A percentile compares a stretch with the other conserved stretches of the same genome.
Evolutionary conservation across 2,329 filamentous ascomycete genomes (phyloP).

Genomic region (Xylaria sp.): DNA sequence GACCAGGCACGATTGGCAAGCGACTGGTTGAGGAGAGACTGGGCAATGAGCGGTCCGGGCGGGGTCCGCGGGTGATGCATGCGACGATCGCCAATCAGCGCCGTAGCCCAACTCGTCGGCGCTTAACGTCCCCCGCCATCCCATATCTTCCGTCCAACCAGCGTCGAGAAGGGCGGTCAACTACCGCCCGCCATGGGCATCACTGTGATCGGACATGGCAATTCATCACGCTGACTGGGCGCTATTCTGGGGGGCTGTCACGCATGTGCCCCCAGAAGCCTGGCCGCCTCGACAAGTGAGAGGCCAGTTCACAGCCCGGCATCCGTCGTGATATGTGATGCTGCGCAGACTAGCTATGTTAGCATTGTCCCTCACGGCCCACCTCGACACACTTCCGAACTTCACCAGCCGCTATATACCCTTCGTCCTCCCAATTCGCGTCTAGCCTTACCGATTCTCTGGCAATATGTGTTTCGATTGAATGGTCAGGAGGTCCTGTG

Average conservation of each 20-base stretch:
- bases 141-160: constrained; percentile 49
- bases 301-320: constrained; percentile 55
- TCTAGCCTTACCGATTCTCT: constrained; percentile 59
- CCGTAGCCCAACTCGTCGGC: constrained; percentile 42
- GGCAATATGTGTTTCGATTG: constrained; percentile 64
- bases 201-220: constrained; percentile 43
- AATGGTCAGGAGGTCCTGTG: constrained; percentile 56
- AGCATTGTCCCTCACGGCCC: constrained; percentile 46
- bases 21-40: constrained; percentile 26
- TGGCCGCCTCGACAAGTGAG: constrained; percentile 55
- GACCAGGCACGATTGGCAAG: constrained; percentile 20
- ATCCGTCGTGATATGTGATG: constrained; percentile 51
- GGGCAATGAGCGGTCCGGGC: constrained; percentile 37
- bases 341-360: constrained; percentile 2
- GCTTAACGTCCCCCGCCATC: constrained; percentile 49
- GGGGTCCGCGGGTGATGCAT: constrained; percentile 43
- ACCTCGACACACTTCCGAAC: constrained; percentile 36
- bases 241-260: constrained; percentile 54
- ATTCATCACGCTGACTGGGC: constrained; percentile 51
- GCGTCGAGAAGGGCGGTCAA: constrained; percentile 40
- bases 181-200: constrained; percentile 40
- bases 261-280: constrained; percentile 53
- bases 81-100: constrained; percentile 46
- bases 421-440: constrained; percentile 57
- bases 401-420: constrained; percentile 70